Evolutionary conservation across 2,329 filamentous ascomycete genomes (phyloP).

Genomic region (Emergomyces africanus): DNA sequence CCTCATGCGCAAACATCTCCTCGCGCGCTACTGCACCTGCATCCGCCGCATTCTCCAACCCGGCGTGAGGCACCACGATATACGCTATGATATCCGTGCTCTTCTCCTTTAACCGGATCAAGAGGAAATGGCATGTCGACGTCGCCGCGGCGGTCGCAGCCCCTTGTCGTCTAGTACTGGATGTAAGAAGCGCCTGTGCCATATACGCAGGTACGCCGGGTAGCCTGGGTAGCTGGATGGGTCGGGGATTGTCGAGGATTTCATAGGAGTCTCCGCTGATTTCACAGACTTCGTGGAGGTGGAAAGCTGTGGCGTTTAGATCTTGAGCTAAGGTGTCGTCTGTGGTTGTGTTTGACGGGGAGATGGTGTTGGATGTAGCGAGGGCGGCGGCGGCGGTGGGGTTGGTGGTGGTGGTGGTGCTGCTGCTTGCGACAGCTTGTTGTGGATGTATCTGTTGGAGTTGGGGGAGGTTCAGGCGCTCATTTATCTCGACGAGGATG

Average conservation of each 20-base stretch:
- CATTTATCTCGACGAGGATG: conserved; percentile 80
- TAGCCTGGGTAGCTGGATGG: conserved; percentile 42
- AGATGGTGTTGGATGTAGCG: not conserved
- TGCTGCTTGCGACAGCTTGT: conserved; percentile 3
- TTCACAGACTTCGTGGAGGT: conserved; percentile 57
- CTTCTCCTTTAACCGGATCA: conserved; percentile 63
- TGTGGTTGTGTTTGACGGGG: conserved; percentile 1
- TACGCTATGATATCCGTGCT: conserved; percentile 72
- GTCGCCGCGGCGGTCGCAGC: conserved; percentile 8
- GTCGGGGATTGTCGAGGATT: conserved; percentile 53
- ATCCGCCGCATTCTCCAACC: conserved; percentile 56
- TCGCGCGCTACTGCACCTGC: conserved; percentile 57
- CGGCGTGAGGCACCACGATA: conserved; percentile 76
- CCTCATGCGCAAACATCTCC: conserved; percentile 36
- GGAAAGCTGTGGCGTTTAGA: conserved; percentile 50
- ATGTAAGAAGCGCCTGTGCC: conserved; percentile 14
- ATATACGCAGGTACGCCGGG: conserved; percentile 7
- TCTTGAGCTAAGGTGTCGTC: conserved; percentile 52
- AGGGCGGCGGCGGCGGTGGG: too few species aligned
- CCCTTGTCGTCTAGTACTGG: not conserved
- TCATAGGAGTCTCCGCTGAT: conserved; percentile 51
- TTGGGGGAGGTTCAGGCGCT: conserved; percentile 47
- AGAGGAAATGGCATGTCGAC: conserved; percentile 56
- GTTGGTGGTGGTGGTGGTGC: not conserved
- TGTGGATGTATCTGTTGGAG: conserved; percentile 10